A percentile compares a stretch with the other conserved stretches of the same genome.
Evolutionary conservation across 768 basidiomycete genomes (phyloP).

Genomic region (Russula ochroleuca): DNA sequence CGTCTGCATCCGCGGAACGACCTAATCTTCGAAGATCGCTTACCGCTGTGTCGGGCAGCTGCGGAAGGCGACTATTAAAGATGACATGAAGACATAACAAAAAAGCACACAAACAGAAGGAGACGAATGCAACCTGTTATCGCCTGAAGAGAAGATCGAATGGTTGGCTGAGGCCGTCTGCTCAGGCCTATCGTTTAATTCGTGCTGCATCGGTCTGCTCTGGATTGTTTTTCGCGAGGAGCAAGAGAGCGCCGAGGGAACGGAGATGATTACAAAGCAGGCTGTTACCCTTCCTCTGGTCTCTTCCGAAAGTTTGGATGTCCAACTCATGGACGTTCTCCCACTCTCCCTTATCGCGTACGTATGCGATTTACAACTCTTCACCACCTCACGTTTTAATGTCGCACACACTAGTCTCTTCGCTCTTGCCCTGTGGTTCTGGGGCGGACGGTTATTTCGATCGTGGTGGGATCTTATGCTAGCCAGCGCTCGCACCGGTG

Average conservation of each 20-base stretch:
- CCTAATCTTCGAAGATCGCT: conserved; percentile 23
- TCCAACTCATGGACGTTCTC: not conserved
- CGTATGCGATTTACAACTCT: not conserved
- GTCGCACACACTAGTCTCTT: conserved; percentile 39
- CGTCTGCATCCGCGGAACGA: conserved; percentile 31
- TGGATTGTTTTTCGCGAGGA: not conserved
- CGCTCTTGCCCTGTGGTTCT: conserved; percentile 56
- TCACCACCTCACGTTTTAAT: not conserved
- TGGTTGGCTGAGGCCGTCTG: not conserved
- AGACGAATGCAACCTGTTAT: not conserved
- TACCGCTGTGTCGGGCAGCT: conserved; percentile 24
- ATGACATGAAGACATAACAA: not conserved
- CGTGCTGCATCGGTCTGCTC: not conserved
- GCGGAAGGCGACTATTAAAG: conserved; percentile 1
- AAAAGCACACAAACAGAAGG: conserved; percentile 6
- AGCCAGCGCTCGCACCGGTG: conserved; percentile 38
- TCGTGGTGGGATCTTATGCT: conserved; percentile 42
- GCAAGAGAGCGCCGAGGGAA: not conserved
- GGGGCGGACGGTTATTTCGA: conserved; percentile 49
- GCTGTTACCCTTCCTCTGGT: not conserved
- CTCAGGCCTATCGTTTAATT: not conserved
- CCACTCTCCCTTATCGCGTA: conserved; percentile 6
- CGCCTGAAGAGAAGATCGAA: not conserved
- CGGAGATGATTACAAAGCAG: conserved; percentile 10
- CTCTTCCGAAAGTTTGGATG: not conserved